Evolutionary conservation across 257 asterid species (phyloP), one percentile per base, ranked within the genome.

Genomic region (Cynanchum wilfordii): DNA sequence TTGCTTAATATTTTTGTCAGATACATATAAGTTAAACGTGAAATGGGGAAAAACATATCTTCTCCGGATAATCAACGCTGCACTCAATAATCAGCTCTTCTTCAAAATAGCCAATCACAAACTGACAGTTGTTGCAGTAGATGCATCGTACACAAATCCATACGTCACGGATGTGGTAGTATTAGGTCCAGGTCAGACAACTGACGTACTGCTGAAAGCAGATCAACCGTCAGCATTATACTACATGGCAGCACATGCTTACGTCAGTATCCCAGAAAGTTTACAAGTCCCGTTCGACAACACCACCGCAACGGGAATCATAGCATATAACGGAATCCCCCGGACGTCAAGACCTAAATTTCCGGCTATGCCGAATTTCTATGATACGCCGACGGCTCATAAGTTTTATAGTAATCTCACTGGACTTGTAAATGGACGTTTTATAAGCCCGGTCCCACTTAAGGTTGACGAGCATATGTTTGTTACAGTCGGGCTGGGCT

Each of bases 71-170:
- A 74, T 85, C 76, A 85, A 81, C 58, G 84, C 86, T 51, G 86
- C 86, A 59, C 82, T 84, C 11, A 84, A 81, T 25, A 83, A 82
- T 50, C 85, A 85, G 69, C 84, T 83, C 20, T 86, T 83, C 77
- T 86, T 86, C 73, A 79, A 85, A n/a, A 76, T 86, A 25, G 87
- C 90, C 0, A 70, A 79, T 78, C 90, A 86, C 74, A 83, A 56
- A 38, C 79, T 86, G 10, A 81, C 78, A 0, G 79, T 83, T 0
- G 86, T 86, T 1, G 87, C 84, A 1, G 83, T 55, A 0, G 89
- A 86, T n/a, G 87, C 86, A 5, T 24, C 82, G 9, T 86, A 86
- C 65, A 82, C 84, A 1, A 83, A 81, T 49, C 90, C 88, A 33
- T 86, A 83, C 19, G 59, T 60, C 24, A 83, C 86, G 7, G 62